Conservation (phyloP, 352 stramenopile genomes). For the Phytophthora europaea region DNA sequence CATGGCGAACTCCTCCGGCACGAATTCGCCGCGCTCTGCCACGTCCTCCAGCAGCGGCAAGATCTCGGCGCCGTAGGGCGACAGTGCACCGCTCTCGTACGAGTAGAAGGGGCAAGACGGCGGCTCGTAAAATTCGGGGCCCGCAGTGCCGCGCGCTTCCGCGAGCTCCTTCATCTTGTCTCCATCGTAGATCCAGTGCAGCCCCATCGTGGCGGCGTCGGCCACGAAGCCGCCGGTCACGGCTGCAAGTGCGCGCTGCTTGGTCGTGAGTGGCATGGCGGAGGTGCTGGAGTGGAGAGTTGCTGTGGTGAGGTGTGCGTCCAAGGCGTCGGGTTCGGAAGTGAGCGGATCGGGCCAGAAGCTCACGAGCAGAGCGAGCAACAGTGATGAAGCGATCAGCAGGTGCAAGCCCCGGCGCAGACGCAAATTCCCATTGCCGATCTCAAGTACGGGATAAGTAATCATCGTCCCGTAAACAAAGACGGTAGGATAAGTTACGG, state of each 20-base stretch:
- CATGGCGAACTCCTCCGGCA: slow-evolving; percentile 52
- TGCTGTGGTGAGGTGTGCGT: background rate
- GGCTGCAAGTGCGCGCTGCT: slow-evolving; percentile 59
- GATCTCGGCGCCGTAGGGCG: slow-evolving; percentile 76
- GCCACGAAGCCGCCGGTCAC: slow-evolving; percentile 66
- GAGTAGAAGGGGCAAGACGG: slow-evolving; percentile 74
- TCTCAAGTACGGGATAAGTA: background rate
- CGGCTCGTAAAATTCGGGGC: slow-evolving; percentile 66
- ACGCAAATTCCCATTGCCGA: background rate
- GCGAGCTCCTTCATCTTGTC: slow-evolving; percentile 55
- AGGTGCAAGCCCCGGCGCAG: background rate
- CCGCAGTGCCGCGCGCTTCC: slow-evolving; percentile 19
- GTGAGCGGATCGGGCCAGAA: slow-evolving; percentile 18
- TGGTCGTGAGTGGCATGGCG: slow-evolving; percentile 32
- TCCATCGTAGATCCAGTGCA: slow-evolving; percentile 84
- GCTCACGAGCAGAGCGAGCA: slow-evolving; percentile 2
- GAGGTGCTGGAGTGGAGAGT: background rate
- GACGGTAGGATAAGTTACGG: background rate
- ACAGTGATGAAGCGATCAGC: background rate
- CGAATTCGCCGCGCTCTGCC: slow-evolving; percentile 52
- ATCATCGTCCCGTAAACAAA: slow-evolving; percentile 3
- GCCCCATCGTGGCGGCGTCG: slow-evolving; percentile 73
- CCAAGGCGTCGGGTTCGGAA: slow-evolving; percentile 13
- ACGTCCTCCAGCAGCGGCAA: slow-evolving; percentile 68
- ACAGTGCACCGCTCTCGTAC: slow-evolving; percentile 62